phyloP scores from a whole-genome alignment of 2,329 filamentous ascomycete species.

The Ilyonectria robusta region DNA sequence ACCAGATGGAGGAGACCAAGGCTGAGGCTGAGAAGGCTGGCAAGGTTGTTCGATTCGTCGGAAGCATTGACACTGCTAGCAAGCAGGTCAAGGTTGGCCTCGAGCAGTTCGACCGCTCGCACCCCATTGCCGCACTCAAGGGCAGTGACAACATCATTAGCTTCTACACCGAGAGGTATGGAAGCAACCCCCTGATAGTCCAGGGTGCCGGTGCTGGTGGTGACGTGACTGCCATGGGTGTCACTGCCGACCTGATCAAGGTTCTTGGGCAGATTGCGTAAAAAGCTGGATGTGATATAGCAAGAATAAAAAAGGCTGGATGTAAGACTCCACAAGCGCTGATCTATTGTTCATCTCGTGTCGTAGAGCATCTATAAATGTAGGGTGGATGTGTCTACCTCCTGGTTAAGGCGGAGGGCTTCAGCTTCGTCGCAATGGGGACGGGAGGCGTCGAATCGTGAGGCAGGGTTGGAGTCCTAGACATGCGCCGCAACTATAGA shows the following conservation, averaged over 20 bases:
- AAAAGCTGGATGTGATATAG: conserved; percentile 38
- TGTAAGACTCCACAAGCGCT: conserved; percentile 15
- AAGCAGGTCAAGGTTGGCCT: conserved; percentile 92
- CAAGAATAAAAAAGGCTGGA: conserved; percentile 40
- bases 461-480: conserved; percentile 30
- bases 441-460: conserved; percentile 34
- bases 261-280: conserved; percentile 79
- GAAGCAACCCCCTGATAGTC: conserved; percentile 90
- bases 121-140: conserved; percentile 94
- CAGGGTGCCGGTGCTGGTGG: conserved; percentile 95
- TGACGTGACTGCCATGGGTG: conserved; percentile 97
- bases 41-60: conserved; percentile 95
- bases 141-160: conserved; percentile 99
- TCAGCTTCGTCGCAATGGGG: conserved; percentile 36
- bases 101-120: conserved; percentile 88
- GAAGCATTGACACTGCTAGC: conserved; percentile 87
- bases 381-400: conserved; percentile 39
- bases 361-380: conserved; percentile 32
- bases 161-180: conserved; percentile 97
- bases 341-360: conserved; percentile 18
- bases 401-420: conserved; percentile 43
- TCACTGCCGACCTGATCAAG: conserved; percentile 94
- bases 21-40: conserved; percentile 86
- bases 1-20: conserved; percentile 91
- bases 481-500: conserved; percentile 66